Evolutionary conservation across 192 early-diverging fungal genomes (phyloP), one percentile per base, ranked within the genome.

Genomic region (Coemansia sp.): DNA sequence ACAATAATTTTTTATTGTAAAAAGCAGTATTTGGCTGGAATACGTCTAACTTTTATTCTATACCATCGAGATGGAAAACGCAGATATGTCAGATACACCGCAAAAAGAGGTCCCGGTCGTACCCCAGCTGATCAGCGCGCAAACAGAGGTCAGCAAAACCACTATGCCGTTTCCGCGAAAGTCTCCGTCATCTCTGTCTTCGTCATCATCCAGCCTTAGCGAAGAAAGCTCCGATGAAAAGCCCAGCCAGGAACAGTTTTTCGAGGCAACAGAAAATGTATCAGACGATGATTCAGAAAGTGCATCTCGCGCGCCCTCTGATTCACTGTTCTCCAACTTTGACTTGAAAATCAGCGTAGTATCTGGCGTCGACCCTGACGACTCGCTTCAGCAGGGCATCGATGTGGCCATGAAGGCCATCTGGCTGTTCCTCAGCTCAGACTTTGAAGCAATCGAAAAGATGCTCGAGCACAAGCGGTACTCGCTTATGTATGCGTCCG

Each of bases 401-500:
- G 90, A 38, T 56, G 66, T 40, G 64, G 90, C 52, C 75, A 87
- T 56, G 62, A 66, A 76, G 8, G 88, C 87, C 0, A 68, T 96
- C 42, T 88, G 90, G 65, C 70, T 92, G 40, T 94, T 96, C 69
- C 67, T 96, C 32, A 85, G 92, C 69, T 92, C 90, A 0, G 80
- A 83, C 45, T 89, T 96, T 73, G 77, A 84, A 7, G 86, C 89
- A 40, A 77, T 89, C 16, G 92, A 93, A 61, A 72, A 63, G 7
- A 71, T 89, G 7, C 63, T 94, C 51, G 56, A 72, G 30, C 59
- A 60, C 32, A 72, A 67, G 72, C 75, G 82, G 56, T 72, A 84
- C 38, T 67, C 63, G 52, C 76, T 90, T 10, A 83, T 96, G 75
- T 93, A 92, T 49, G 85, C 88, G 67, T 90, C 89, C 25, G 77